Percentiles rank a stretch among this genome's conserved stretches.
Conservation (phyloP, 2,329 filamentous ascomycete species). For the Penicillium griseofulvum region DNA sequence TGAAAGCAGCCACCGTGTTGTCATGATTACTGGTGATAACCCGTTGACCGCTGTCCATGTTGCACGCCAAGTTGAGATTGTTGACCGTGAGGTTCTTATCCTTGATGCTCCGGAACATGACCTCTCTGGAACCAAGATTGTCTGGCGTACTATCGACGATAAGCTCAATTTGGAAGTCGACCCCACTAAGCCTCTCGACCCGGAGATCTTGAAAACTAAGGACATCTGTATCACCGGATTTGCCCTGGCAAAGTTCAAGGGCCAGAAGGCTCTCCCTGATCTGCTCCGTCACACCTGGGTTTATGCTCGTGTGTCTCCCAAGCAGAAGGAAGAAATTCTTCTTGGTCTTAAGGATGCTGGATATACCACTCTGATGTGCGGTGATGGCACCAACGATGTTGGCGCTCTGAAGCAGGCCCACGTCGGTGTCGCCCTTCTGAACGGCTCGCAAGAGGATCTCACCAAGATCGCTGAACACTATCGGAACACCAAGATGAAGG, state of each 20-base stretch:
- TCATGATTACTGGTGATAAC: constrained; percentile 99
- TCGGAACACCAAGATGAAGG: constrained; percentile 96
- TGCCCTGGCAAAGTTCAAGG: constrained; percentile 84
- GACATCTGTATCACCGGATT: constrained; percentile 97
- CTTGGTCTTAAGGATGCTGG: constrained; percentile 92
- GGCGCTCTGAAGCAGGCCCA: constrained; percentile 97
- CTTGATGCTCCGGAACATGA: constrained; percentile 93
- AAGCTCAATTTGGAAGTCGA: constrained; percentile 82
- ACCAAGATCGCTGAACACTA: constrained; percentile 89
- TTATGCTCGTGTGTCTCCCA: constrained; percentile 95
- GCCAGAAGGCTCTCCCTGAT: constrained; percentile 70
- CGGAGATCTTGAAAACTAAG: constrained; percentile 75
- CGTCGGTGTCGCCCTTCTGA: constrained; percentile 91
- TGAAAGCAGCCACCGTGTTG: constrained; percentile 95
- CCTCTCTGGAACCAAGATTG: constrained; percentile 71
- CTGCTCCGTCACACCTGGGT: constrained; percentile 92
- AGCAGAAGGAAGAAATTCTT: constrained; percentile 99
- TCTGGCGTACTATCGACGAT: constrained; percentile 96
- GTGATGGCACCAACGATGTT: constrained; percentile 97
- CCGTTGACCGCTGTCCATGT: constrained; percentile 95
- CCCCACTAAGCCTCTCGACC: constrained; percentile 73
- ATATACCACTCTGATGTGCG: constrained; percentile 98
- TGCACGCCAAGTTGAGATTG: constrained; percentile 92
- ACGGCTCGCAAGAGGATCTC: constrained; percentile 88
- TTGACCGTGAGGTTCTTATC: constrained; percentile 91